Percentiles rank a stretch among this genome's conserved stretches.
These are phyloP conservation scores for Psidium friedrichsthalianum DNA, from an alignment of 345 rosid genomes.

Conservation along the genomic window DNA sequence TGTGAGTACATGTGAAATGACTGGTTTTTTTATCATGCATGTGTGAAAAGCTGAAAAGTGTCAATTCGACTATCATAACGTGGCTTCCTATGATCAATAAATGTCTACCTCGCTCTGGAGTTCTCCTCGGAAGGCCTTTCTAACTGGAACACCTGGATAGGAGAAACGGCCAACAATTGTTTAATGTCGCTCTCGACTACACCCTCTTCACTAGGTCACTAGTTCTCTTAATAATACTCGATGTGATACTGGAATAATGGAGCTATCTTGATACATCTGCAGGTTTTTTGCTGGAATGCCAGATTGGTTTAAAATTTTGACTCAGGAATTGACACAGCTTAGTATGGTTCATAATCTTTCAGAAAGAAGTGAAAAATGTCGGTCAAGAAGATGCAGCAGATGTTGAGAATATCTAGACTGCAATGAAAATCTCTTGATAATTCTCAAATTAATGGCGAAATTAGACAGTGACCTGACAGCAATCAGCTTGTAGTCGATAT, in stretches of 20 bases:
- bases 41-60: background rate
- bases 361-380: background rate
- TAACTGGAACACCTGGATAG: background rate
- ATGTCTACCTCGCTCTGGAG: background rate
- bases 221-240: background rate
- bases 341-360: background rate
- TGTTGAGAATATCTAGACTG: background rate
- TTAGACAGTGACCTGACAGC: background rate
- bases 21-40: background rate
- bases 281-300: background rate
- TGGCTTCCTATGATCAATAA: background rate
- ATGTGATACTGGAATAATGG: background rate
- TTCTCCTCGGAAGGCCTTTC: background rate
- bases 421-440: background rate
- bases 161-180: background rate
- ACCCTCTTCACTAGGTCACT: background rate
- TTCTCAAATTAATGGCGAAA: background rate
- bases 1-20: conserved; percentile 13
- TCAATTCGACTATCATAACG: background rate
- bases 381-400: background rate
- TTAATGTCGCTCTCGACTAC: background rate
- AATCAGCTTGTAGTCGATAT: background rate
- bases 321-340: background rate
- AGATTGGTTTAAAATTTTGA: background rate
- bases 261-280: background rate